Conservation (phyloP, 441 rosid species). For the Biscutella laevigata region DNA sequence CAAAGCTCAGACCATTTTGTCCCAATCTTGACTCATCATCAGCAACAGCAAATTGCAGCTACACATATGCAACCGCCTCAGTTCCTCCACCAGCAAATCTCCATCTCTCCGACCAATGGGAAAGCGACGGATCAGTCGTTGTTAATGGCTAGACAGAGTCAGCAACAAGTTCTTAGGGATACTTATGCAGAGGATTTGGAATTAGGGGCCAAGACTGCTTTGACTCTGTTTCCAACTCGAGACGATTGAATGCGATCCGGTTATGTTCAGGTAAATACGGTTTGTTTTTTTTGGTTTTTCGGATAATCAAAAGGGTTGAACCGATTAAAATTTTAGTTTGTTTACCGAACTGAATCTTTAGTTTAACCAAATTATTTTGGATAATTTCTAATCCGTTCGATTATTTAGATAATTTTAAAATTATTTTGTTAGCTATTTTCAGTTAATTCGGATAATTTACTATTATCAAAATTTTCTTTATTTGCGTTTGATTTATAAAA, state of each 20-base stretch:
- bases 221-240: constrained; percentile 84
- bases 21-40: constrained; percentile 45
- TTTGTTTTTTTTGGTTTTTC: no score
- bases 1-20: constrained; percentile 63
- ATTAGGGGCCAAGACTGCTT: constrained; percentile 56
- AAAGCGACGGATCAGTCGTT: constrained; percentile 50
- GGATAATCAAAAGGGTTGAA: no score
- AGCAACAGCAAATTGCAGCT: constrained; percentile 30
- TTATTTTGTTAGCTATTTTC: no score
- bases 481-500: no score
- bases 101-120: constrained; percentile 20
- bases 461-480: no score
- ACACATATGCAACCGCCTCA: constrained; percentile 48
- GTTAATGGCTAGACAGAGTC: constrained; percentile 49
- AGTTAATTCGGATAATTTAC: no score
- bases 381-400: no score
- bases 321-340: no score
- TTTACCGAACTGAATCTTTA: no score
- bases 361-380: no score
- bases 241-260: constrained; percentile 64
- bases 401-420: no score
- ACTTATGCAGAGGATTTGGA: constrained; percentile 48
- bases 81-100: constrained; percentile 40
- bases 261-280: no score
- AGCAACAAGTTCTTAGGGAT: constrained; percentile 37